phyloP scores from a whole-genome alignment of 2,329 filamentous ascomycete species.

The Sarocladium brachiariae region DNA sequence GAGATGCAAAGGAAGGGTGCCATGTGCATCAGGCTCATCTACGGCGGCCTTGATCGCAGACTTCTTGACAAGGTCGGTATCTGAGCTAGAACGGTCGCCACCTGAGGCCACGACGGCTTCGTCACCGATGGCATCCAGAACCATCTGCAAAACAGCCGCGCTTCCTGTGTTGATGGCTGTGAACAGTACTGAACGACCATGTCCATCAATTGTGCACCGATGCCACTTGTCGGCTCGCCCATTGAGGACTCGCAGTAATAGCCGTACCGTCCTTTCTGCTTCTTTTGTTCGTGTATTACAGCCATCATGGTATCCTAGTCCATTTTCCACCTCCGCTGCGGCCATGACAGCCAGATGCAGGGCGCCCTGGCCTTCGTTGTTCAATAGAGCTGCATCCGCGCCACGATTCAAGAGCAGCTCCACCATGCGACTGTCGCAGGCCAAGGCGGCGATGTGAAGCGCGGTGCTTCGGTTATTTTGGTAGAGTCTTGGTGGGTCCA shows the following conservation, averaged over 20 bases:
- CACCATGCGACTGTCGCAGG: background rate
- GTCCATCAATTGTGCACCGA: background rate
- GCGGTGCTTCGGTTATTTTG: background rate
- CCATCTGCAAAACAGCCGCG: background rate
- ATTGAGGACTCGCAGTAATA: background rate
- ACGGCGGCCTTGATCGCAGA: background rate
- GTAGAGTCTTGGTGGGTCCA: background rate
- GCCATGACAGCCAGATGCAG: background rate
- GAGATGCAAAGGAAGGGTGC: background rate
- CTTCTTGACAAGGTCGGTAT: background rate
- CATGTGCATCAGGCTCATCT: background rate
- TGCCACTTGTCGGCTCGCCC: background rate
- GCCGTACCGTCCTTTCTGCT: background rate
- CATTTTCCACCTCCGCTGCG: background rate
- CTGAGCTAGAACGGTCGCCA: background rate
- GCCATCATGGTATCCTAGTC: background rate
- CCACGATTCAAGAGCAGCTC: background rate
- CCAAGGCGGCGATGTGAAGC: background rate
- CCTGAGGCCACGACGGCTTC: background rate
- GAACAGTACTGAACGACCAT: background rate
- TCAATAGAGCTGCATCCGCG: background rate
- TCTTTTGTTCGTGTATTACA: background rate
- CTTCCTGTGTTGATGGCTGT: background rate
- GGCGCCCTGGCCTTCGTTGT: background rate
- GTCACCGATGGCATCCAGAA: background rate